These are phyloP conservation scores for Paspalum notatum DNA, from an alignment of 176 grass and related monocot genomes.

Conservation along the genomic window DNA sequence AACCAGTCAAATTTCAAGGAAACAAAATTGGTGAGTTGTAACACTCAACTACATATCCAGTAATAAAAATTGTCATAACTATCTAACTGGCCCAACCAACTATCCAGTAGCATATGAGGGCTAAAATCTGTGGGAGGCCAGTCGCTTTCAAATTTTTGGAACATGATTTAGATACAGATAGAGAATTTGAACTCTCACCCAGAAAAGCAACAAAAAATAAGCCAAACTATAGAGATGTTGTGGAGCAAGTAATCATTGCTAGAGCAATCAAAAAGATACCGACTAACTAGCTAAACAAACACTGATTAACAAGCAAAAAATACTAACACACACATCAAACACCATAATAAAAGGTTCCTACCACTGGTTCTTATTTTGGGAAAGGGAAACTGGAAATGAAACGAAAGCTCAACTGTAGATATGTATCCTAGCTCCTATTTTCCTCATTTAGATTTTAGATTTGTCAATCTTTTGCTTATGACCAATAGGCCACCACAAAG, in stretches of 20 bases:
- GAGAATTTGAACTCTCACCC: slow-evolving; percentile 1
- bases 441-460: slow-evolving; percentile 16
- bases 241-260: neutral
- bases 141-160: slow-evolving; percentile 17
- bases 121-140: slow-evolving; percentile 29
- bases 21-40: slow-evolving; percentile 33
- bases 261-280: neutral
- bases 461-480: slow-evolving; percentile 3
- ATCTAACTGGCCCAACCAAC: slow-evolving; percentile 22
- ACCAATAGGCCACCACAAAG: slow-evolving; percentile 29
- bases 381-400: slow-evolving; percentile 13
- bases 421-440: neutral
- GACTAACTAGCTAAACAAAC: neutral
- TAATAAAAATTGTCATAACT: slow-evolving; percentile 45
- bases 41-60: slow-evolving; percentile 43
- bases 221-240: no score
- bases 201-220: neutral
- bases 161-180: neutral
- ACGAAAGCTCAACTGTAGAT: neutral
- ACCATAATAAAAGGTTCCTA: neutral
- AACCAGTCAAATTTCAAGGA: slow-evolving; percentile 39
- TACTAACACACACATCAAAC: neutral
- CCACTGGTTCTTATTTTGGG: neutral
- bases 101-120: neutral
- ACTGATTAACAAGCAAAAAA: neutral